These are phyloP conservation scores for Tuber aestivum DNA, from an alignment of 495 filamentous ascomycete species.

Conservation along the genomic window DNA sequence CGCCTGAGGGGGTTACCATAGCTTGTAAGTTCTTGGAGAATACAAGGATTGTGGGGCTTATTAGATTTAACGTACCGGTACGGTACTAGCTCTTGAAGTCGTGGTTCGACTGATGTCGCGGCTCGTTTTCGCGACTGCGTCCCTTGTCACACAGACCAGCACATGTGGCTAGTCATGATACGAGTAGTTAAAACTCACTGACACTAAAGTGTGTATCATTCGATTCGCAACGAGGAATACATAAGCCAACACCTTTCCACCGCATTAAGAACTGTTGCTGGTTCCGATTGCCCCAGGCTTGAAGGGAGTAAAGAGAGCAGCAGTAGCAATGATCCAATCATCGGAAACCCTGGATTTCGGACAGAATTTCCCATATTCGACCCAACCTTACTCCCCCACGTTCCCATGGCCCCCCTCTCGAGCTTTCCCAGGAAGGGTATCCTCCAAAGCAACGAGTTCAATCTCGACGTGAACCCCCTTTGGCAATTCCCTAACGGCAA, in stretches of 20 bases:
- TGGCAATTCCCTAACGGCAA: conserved; percentile 82
- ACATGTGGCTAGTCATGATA: background rate
- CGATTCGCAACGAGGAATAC: background rate
- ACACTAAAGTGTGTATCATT: background rate
- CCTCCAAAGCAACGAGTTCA: conserved; percentile 65
- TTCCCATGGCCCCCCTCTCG: background rate
- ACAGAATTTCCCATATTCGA: background rate
- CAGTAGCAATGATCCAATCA: background rate
- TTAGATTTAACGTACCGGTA: background rate
- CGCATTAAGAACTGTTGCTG: background rate
- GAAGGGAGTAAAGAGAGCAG: background rate
- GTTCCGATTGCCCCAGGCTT: background rate
- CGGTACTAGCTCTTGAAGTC: background rate
- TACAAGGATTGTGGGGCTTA: background rate
- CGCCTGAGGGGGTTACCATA: background rate
- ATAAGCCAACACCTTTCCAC: background rate
- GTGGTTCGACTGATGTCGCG: background rate
- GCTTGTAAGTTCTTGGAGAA: background rate
- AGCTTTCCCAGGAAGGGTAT: conserved; percentile 10
- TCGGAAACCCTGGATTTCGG: background rate
- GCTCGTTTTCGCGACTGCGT: background rate
- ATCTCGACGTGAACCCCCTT: conserved; percentile 91
- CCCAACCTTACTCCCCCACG: background rate
- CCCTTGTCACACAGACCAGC: background rate
- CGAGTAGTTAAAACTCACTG: background rate